Evolutionary conservation across 2,329 filamentous ascomycete genomes (phyloP), one percentile per base, ranked within the genome.

Genomic region (Tolypocladium ophioglossoides): DNA sequence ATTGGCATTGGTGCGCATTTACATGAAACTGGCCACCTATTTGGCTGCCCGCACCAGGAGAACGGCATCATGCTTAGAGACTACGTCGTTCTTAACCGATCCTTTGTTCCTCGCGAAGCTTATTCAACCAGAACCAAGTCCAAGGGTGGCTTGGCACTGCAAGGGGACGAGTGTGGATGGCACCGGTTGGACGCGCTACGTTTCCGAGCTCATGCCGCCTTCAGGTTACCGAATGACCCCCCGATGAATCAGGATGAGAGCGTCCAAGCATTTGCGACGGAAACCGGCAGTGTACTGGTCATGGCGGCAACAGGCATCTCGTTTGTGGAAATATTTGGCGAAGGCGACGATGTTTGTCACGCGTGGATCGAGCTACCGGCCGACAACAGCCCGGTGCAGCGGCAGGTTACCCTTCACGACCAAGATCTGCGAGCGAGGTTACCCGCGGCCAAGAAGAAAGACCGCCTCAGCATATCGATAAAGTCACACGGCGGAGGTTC

Each of bases 1-100:
- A 87, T 96, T 57, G 91, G 91, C 34, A 95, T 97, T 59, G 92
- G 92, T 9, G 91, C 90, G 11, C 92, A 97, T 69, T 71, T 97
- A 50, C 92, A 95, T 68, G 91, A 96, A 70, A 87, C 87, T 0
- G 92, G 92, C 4, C 92, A 95, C 71, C 71, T 96, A 24, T 87
- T 97, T 61, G 92, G 92, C 51, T 95, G 89, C 60, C 89, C 90
- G 11, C 89, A 95, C 66, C 90, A 95, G 66, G 89, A 94, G 64
- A 87, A 76, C 32, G 92, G 94, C n/a, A 78, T 97, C 57, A 97
- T 97, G 92, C 75, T 91, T 51, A 80, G 89, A 54, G 92, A 96
- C 67, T 96, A 95, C 66, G 83, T 91, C 35, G 85, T 78, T 2
- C 73, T 97, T 14, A 95, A 94, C 69, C 83, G 92, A 30, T 87